Evolutionary conservation across 192 early-diverging fungal genomes (phyloP), one percentile per base, ranked within the genome.

Genomic region (Gorgonomyces haynaldii): DNA sequence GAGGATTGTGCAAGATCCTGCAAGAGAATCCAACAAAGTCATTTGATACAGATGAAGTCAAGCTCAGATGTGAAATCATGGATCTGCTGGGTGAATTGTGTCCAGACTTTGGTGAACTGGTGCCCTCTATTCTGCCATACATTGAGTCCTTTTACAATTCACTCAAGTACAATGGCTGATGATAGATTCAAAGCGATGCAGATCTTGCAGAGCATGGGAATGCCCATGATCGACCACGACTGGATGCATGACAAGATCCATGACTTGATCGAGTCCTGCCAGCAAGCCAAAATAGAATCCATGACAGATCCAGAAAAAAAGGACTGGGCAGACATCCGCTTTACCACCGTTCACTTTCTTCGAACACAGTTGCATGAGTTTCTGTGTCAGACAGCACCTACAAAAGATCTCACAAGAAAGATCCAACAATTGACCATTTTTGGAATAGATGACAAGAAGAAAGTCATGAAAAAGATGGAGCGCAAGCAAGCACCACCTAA

Each of bases 61-160:
- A 22, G 17, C 3, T 32, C 6, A 26, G 60, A 23, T 42, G 45
- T 28, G 15, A 20, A 23, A 24, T 68, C 12, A 57, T 68, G 13
- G 57, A 57, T 13, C 34, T 58, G 10, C 21, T 67, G 27, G 45
- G 46, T 32, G 30, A 50, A 29, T 41, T 60, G 15, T 43, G 29
- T 22, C 32, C 52, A 5, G 42, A 39, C 15, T 37, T 61, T 28
- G 13, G 29, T 8, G 62, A 68, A 16, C 41, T 63, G 5, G 27
- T 73, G 10, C 64, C 62, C 6, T 50, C 56, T 3, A 23, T 72
- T 22, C 20, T 72, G 21, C 41, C 64, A 51, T 51, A 67, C 19
- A 28, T 35, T 2, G 5, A 34, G 9, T 66, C 57, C 17, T 39
- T 42, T 8, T 59, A 63, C 35, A 47, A 42, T 6, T 30, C 37